A percentile compares a stretch with the other conserved stretches of the same genome.
These are phyloP conservation scores for Ogataea minuta DNA, from an alignment of 805 yeast species.

Conservation along the genomic window DNA sequence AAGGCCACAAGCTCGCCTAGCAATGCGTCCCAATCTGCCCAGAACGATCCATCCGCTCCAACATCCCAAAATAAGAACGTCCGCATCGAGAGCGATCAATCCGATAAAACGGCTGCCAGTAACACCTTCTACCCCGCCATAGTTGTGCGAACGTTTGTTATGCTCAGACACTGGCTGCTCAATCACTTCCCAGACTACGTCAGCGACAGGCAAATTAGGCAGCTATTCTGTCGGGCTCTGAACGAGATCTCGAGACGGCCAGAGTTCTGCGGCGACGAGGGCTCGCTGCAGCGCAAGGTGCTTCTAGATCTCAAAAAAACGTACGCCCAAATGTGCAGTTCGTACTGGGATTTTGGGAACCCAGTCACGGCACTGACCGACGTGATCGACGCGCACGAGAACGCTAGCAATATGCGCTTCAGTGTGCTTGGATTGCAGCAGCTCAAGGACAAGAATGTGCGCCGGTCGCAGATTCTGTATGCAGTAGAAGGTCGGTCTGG, in stretches of 20 bases:
- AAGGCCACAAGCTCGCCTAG: not conserved
- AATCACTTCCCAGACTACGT: constrained; percentile 90
- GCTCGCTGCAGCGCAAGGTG: constrained; percentile 27
- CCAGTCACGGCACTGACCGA: constrained; percentile 22
- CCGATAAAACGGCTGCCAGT: constrained; percentile 56
- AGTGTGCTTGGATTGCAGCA: constrained; percentile 39
- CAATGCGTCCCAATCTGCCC: not conserved
- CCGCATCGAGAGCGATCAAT: constrained; percentile 50
- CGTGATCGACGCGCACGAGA: constrained; percentile 26
- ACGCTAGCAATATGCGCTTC: constrained; percentile 33
- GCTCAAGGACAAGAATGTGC: constrained; percentile 37
- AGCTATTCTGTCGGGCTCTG: constrained; percentile 40
- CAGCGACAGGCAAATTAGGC: constrained; percentile 46
- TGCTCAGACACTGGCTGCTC: constrained; percentile 83
- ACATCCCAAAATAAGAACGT: not conserved
- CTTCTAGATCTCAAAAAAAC: constrained; percentile 35
- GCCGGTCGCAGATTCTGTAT: constrained; percentile 41
- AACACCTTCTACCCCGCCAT: constrained; percentile 46
- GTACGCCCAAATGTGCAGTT: constrained; percentile 30
- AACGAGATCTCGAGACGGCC: constrained; percentile 37
- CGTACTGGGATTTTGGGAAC: constrained; percentile 33
- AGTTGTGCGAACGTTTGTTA: constrained; percentile 79
- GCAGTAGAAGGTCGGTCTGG: constrained; percentile 29
- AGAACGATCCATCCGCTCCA: not conserved
- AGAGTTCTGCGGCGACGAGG: constrained; percentile 15